Percentiles rank a stretch among this genome's conserved stretches.
These are phyloP conservation scores for Pyrenophora seminiperda DNA, from an alignment of 2,329 filamentous ascomycete species.

Conservation along the genomic window DNA sequence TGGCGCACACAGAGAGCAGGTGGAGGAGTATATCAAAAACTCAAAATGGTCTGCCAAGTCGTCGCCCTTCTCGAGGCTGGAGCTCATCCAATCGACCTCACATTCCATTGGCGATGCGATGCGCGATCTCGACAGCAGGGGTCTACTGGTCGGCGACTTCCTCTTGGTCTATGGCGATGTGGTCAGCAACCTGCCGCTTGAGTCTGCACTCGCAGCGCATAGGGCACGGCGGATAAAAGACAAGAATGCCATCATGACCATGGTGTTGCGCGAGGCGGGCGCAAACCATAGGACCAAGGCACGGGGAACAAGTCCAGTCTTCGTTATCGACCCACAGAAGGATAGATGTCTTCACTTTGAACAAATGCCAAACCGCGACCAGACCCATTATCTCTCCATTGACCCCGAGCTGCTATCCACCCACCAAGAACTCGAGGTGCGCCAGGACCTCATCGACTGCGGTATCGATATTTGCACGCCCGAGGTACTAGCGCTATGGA, in stretches of 20 bases:
- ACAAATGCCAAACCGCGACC: conserved; percentile 75
- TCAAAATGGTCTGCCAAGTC: conserved; percentile 77
- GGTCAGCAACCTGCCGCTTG: conserved; percentile 86
- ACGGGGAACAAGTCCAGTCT: conserved; percentile 76
- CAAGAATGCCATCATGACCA: conserved; percentile 97
- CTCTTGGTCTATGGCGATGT: conserved; percentile 91
- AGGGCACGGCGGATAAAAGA: conserved; percentile 78
- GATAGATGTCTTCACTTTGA: conserved; percentile 92
- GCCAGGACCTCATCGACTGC: conserved; percentile 88
- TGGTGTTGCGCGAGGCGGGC: conserved; percentile 82
- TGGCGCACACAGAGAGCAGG: conserved; percentile 80
- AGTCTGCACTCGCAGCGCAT: conserved; percentile 76
- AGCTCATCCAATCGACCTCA: conserved; percentile 86
- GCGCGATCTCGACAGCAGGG: conserved; percentile 86
- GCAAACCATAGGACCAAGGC: conserved; percentile 76
- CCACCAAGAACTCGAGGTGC: conserved; percentile 77
- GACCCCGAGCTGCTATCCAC: conserved; percentile 79
- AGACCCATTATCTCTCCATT: conserved; percentile 69
- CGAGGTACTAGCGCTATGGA: conserved; percentile 92
- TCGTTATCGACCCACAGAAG: conserved; percentile 80
- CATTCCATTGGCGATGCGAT: conserved; percentile 91
- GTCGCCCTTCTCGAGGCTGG: conserved; percentile 79
- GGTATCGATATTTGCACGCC: conserved; percentile 97
- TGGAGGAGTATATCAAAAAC: conserved; percentile 81
- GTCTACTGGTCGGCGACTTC: conserved; percentile 87